Evolutionary conservation across 805 yeast genomes (phyloP).

Genomic region (Diddensiella caesifluorescens): DNA sequence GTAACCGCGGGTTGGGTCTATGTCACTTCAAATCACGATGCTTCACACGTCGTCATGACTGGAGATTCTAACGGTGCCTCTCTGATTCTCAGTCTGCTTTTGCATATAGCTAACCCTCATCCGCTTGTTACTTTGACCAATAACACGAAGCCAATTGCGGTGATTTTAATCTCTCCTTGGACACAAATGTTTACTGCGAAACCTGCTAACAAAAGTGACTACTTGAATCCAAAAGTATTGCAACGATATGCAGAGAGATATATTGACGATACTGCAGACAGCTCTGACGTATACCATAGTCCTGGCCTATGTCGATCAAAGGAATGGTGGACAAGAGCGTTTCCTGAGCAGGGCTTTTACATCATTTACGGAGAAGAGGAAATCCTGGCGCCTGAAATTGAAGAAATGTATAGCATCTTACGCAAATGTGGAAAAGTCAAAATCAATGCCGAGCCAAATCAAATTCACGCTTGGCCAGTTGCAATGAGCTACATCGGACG

Average conservation of each 20-base stretch:
- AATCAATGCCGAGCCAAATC: slow-evolving; percentile 31
- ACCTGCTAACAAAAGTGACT: slow-evolving; percentile 17
- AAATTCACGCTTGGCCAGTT: slow-evolving; percentile 48
- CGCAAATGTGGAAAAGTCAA: slow-evolving; percentile 31
- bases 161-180: slow-evolving; percentile 34
- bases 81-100: slow-evolving; percentile 35
- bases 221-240: slow-evolving; percentile 15
- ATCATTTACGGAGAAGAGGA: slow-evolving; percentile 44
- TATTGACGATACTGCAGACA: slow-evolving; percentile 16
- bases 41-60: slow-evolving; percentile 32
- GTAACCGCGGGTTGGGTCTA: slow-evolving; percentile 34
- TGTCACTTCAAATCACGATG: slow-evolving; percentile 23
- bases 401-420: slow-evolving; percentile 30
- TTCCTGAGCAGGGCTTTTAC: slow-evolving; percentile 40
- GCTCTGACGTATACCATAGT: slow-evolving; percentile 27
- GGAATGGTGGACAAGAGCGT: slow-evolving; percentile 38
- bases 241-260: slow-evolving; percentile 12
- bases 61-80: slow-evolving; percentile 51
- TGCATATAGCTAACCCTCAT: slow-evolving; percentile 36
- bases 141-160: slow-evolving; percentile 29
- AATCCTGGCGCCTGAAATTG: slow-evolving; percentile 36
- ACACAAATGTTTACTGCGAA: slow-evolving; percentile 18
- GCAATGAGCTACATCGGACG: slow-evolving; percentile 39
- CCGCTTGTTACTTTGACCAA: slow-evolving; percentile 15
- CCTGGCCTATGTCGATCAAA: slow-evolving; percentile 32